Evolutionary conservation across 805 yeast species (phyloP), one percentile per base, ranked within the genome.

Genomic region (Ogataea ramenticola): DNA sequence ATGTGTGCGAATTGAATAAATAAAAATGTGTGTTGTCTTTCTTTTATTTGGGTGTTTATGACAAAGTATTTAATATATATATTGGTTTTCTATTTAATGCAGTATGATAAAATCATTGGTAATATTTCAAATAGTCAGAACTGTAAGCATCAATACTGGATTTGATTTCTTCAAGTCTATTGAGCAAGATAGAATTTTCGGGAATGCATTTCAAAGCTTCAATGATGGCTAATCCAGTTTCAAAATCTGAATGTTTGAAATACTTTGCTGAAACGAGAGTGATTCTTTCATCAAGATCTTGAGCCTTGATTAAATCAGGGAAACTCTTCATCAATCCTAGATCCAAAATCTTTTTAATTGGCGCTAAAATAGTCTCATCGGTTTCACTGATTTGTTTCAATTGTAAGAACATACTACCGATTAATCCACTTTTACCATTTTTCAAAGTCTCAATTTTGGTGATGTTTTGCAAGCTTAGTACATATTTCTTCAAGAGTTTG

Each of bases 401-500:
- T 16, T 39, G 36, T 12, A 47, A 42, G 42, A 46, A 52, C 53
- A 57, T 43, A 32, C 43, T 46, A 4, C 52, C 57, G 39, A 61
- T 49, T 15, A 39, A 36, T 5, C 56, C 52, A 33, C 53, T 45
- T 16, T 45, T 41, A 7, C 48, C 34, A 26, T 55, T 49, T 5
- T 44, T 35, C 17, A 55, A 19, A 11, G 45, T 33, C 15, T 39
- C 22, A 22, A 58, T 46, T 49, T 61, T 72, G 49, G 67, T 67
- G 45, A 71, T 48, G 2, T 75, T 67, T 51, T 66, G 77, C 42
- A 70, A 59, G 17, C 74, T 71, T 49, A 74, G 61, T 8, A 71
- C 69, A 45, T 66, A 74, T 50, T 72, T 74, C 39, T 54, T 50
- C 61, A 60, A 56, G 58, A 39, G 67, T 47, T 42, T 60, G 52